These are phyloP conservation scores for Metarhizium robertsii DNA, from an alignment of 2,329 filamentous ascomycete species.

Conservation along the genomic window DNA sequence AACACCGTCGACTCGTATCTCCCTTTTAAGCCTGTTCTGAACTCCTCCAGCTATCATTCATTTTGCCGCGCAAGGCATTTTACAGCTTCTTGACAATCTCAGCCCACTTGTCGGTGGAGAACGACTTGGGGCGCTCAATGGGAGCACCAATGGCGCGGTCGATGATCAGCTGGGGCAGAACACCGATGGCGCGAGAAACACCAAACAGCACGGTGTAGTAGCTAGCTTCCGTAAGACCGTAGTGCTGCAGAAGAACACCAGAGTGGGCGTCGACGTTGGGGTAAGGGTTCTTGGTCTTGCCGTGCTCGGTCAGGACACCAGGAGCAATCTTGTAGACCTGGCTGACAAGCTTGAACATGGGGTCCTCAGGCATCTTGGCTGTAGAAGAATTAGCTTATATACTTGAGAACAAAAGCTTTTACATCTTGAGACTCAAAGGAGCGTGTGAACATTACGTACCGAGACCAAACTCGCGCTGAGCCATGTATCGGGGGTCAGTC, in stretches of 20 bases:
- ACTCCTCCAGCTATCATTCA: neutral
- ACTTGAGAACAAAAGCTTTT: neutral
- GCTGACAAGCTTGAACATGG: conserved; percentile 99
- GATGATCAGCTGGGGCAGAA: conserved; percentile 98
- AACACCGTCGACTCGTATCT: neutral
- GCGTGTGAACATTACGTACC: conserved; percentile 19
- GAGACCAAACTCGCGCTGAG: conserved; percentile 93
- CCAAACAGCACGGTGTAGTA: conserved; percentile 99
- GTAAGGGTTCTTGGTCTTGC: conserved; percentile 99
- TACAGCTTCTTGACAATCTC: conserved; percentile 91
- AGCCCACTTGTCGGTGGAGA: conserved; percentile 94
- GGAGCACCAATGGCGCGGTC: conserved; percentile 94
- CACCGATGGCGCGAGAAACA: conserved; percentile 95
- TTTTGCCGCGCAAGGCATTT: conserved; percentile 21
- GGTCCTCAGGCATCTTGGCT: conserved; percentile 87
- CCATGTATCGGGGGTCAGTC: conserved; percentile 98
- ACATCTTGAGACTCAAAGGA: neutral
- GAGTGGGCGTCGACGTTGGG: conserved; percentile 99
- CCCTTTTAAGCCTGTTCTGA: neutral
- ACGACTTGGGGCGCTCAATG: conserved; percentile 98
- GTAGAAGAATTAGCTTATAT: conserved; percentile 18
- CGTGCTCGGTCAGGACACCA: conserved; percentile 95
- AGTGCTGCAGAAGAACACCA: conserved; percentile 98
- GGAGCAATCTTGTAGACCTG: conserved; percentile 99
- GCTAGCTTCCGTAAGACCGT: conserved; percentile 96